Base-by-base conservation (phyloP, 2,329 filamentous ascomycete species). In the Xylaria digitata region DNA sequence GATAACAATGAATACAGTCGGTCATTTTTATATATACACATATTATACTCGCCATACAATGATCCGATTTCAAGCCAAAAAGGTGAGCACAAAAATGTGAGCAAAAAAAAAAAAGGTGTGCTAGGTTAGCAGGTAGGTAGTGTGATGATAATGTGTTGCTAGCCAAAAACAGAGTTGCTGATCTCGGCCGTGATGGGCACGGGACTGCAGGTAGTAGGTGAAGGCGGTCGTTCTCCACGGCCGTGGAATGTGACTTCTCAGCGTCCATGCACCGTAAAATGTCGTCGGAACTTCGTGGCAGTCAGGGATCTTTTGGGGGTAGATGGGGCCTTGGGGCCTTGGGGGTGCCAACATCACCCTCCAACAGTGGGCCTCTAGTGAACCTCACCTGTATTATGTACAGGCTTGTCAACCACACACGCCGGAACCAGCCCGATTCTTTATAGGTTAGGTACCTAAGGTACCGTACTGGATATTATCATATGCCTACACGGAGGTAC, bases 221-320 rank as follows among this genome's bases (percentile, higher is more conserved):
- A 66, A 32, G 66, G 34, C 49, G 61, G 55, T 57, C 55, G 58
- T 57, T 61, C 65, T 58, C 56, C 34, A 62, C 65, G 50, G 57
- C 57, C 65, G 69, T 58, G 64, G 45, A 66, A 66, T 69, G 71
- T 69, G 68, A 72, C 64, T 71, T 49, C 65, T 67, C 48, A 66
- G 61, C 46, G 42, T 26, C 64, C 57, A 60, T 53, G 53, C 49
- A 57, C 67, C 53, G 61, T 65, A 49, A 69, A 61, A 54, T 67
- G 72, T 73, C 68, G 71, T 71, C 72, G 71, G 72, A 66, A 71
- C 69, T 73, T 70, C 69, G 61, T 72, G 65, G 66, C 63, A 37
- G 59, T 45, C 70, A 70, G 60, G 69, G 69, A 55, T 70, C 40
- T 37, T 61, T 58, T 67, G 64, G 64, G 49, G 61, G 49, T 46